Base-by-base conservation (phyloP, 345 rosid species). In the Ceriops zippeliana region DNA sequence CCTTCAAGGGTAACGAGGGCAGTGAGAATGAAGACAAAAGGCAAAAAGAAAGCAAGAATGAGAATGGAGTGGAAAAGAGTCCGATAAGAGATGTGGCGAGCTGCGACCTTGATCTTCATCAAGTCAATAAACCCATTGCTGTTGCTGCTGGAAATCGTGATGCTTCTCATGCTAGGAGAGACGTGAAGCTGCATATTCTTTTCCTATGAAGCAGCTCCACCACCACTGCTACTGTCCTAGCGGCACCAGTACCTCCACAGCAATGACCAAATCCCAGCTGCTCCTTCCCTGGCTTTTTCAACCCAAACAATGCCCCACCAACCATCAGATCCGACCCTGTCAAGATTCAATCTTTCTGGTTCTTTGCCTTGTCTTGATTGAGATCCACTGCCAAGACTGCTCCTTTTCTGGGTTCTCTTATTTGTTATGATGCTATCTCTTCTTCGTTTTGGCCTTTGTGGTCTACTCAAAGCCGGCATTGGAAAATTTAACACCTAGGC, bases 121-220 rank as follows among this genome's bases (percentile, higher is more conserved):
- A 89, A 92, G 88, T 96, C 98, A 92, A 86, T 89, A 90, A 92
- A 89, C 78, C 95, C 99, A 87, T 89, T 86, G 72, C 28, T 73
- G 57, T 52, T 62, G 88, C 84, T 92, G 84, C 92, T 90, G 74
- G 93, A 92, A 80, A 96, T 96, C 70, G 99, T 96, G 83, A 96
- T 89, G 79, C 99, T 96, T 90, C 98, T 96, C 99, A 96, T 96
- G 86, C 99, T 92, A 81, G 96, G 98, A 82, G 99, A 96, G 88
- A 96, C 80, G 91, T 90, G 98, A 89, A 96, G 99, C 98, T 89
- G 99, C 99, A 96, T 96, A 85, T 85, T 92, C 86, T 73, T 76
- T 27, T 54, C 32, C 83, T 74, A 83, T 68, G 93, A 92, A 85
- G 93, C 92, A 84, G 75, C 91, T 71, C 84, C 62, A 67, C 73